phyloP scores from a whole-genome alignment of 345 rosid genomes.

The Tarenaya hassleriana region DNA sequence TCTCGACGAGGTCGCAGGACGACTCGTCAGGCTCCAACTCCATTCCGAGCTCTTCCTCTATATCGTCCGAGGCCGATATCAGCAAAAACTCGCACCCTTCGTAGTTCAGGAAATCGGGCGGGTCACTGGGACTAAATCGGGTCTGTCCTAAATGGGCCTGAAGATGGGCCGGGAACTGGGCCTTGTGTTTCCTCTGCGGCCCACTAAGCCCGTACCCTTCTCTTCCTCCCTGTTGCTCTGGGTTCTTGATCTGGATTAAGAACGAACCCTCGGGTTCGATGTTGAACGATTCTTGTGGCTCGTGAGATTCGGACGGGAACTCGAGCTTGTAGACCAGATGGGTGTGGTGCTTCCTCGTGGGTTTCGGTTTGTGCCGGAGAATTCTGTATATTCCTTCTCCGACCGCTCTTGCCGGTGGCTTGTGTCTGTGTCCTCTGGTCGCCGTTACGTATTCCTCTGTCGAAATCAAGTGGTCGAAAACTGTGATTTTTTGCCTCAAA shows the following conservation, averaged over 20 bases:
- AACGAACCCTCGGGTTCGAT: constrained; percentile 62
- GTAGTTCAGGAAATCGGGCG: constrained; percentile 58
- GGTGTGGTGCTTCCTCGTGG: constrained; percentile 43
- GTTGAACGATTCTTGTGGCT: constrained; percentile 64
- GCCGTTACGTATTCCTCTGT: constrained; percentile 65
- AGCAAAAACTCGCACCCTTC: constrained; percentile 76
- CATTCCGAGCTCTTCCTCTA: constrained; percentile 58
- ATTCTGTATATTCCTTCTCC: constrained; percentile 76
- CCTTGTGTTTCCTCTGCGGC: constrained; percentile 52
- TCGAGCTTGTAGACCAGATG: constrained; percentile 72
- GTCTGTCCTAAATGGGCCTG: constrained; percentile 49
- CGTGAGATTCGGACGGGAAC: constrained; percentile 39
- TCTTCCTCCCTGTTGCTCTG: constrained; percentile 32
- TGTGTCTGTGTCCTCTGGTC: constrained; percentile 51
- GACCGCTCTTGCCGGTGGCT: constrained; percentile 44
- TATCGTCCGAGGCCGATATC: constrained; percentile 60
- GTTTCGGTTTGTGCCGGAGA: constrained; percentile 45
- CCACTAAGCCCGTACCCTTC: constrained; percentile 38
- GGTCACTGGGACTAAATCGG: constrained; percentile 48
- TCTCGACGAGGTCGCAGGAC: constrained; percentile 46
- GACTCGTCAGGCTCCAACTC: constrained; percentile 39
- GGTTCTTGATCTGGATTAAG: constrained; percentile 63
- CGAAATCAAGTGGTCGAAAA: neutral
- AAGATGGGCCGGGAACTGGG: constrained; percentile 58
- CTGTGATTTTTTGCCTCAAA: neutral